phyloP scores from a whole-genome alignment of 2,329 filamentous ascomycete genomes.

The Lachnellula occidentalis region DNA sequence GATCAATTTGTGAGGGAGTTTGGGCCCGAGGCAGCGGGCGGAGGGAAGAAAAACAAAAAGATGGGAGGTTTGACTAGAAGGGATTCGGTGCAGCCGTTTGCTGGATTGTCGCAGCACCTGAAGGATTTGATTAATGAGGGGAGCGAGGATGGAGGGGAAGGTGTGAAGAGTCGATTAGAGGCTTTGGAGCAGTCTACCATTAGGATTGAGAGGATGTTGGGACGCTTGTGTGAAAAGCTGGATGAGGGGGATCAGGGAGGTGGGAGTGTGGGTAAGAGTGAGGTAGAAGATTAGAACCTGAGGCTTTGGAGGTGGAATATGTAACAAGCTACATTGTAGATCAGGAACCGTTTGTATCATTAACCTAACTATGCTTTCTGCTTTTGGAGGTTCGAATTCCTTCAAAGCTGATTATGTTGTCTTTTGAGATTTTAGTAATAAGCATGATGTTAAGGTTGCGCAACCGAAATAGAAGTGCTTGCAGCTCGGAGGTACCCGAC shows the following conservation, averaged over 20 bases:
- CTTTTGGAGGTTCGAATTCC: background rate
- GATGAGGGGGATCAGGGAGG: constrained; percentile 9
- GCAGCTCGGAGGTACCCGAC: background rate
- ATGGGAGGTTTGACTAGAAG: constrained; percentile 15
- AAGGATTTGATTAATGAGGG: constrained; percentile 19
- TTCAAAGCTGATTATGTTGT: background rate
- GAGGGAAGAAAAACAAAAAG: constrained; percentile 4
- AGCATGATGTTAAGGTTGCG: background rate
- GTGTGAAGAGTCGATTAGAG: constrained; percentile 19
- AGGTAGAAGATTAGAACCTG: constrained; percentile 12
- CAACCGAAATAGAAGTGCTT: background rate
- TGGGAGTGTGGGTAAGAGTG: constrained; percentile 4
- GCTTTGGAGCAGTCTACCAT: constrained; percentile 20
- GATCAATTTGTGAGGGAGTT: constrained; percentile 19
- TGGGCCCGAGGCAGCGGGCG: constrained; percentile 5
- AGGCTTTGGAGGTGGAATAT: background rate
- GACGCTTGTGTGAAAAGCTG: constrained; percentile 20
- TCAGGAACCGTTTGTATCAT: background rate
- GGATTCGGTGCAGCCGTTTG: constrained; percentile 27
- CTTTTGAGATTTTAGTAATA: background rate
- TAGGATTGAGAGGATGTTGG: constrained; percentile 27
- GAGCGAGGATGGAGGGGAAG: constrained; percentile 16
- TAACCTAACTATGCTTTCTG: background rate
- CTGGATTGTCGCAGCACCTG: constrained; percentile 18
- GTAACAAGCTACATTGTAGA: background rate